These are phyloP conservation scores for Verbascum thapsus DNA, from an alignment of 257 asterid species.

Conservation along the genomic window DNA sequence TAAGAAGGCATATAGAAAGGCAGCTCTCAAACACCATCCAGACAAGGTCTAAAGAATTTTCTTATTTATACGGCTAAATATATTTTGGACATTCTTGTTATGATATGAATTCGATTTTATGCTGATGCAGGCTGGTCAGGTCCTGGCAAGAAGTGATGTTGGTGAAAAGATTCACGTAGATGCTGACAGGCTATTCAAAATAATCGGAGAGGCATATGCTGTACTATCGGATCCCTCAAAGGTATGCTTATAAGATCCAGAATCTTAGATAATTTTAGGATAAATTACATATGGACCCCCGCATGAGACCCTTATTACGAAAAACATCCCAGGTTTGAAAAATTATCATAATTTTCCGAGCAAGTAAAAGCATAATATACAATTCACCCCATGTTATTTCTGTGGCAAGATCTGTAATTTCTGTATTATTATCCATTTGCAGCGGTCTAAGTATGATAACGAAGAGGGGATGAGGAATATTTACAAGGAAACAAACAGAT, in stretches of 20 bases:
- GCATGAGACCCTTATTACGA: no score
- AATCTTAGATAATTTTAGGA: not conserved
- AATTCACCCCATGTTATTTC: not conserved
- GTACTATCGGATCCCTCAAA: conserved; percentile 83
- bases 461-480: conserved; percentile 63
- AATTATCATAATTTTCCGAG: no score
- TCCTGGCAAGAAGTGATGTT: conserved; percentile 63
- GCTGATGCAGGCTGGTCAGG: conserved; percentile 74
- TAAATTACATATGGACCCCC: no score
- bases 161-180: conserved; percentile 75
- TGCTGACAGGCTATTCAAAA: conserved; percentile 88
- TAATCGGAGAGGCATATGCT: conserved; percentile 93
- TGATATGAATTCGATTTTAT: conserved; percentile 25
- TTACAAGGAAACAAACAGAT: conserved; percentile 42
- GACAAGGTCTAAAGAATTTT: conserved; percentile 68
- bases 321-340: no score
- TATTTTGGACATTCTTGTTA: conserved; percentile 16
- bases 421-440: conserved; percentile 27
- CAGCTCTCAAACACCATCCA: conserved; percentile 96
- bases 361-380: no score
- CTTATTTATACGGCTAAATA: conserved; percentile 17
- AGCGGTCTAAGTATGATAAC: conserved; percentile 66
- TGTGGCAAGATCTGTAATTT: conserved; percentile 1
- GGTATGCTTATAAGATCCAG: conserved; percentile 39
- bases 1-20: conserved; percentile 93